Base-by-base conservation (phyloP, 2,329 filamentous ascomycete species). In the Pseudocercospora fijiensis region DNA sequence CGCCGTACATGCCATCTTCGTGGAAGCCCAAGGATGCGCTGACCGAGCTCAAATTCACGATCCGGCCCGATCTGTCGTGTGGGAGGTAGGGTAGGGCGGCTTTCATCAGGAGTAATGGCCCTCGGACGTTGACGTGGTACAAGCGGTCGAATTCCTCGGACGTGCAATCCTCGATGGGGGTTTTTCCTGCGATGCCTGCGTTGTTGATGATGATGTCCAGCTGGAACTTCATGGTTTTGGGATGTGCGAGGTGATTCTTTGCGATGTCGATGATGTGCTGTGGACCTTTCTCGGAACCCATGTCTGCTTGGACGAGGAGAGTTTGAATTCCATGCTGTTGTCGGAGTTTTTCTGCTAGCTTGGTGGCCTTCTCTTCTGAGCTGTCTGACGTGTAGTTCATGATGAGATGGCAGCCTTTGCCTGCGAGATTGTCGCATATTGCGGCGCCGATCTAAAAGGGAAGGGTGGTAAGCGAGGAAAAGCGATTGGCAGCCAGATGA, bases 171-270 rank as follows among this genome's bases (percentile, higher is more conserved):
- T 85, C 83, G 24, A 90, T 78, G 26, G 80, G 75, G 70, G 88
- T 85, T 78, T 95, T 94, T 43, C 85, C 76, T 10, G 82, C 78
- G 2, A 85, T 80, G 26, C 91, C 92, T 28, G 92, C 92, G 76
- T 96, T 96, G 53, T 56, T 96, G 81, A 96, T 81, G 59, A 96
- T 81, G 65, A 96, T 91, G 78, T 96, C 91, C 72, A 96, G 84
- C 72, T 88, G 86, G 74, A 92, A 85, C 61, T 81, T 80, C 64
- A 78, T 76, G 66, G 78, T 82, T 70, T 83, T 81, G 27, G 83
- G 81, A 62, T 82, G 74, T 8, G 82, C 74, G 77, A 90, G 88
- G 72, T 86, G 80, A 67, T 85, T 81, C 69, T 85, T 83, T 4
- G 86, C 83, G 0, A 83, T 82, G 24, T 80, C 78, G 69, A 92